Base-by-base conservation (phyloP, 495 filamentous ascomycete genomes). In the Oleoguttula mirabilis region DNA sequence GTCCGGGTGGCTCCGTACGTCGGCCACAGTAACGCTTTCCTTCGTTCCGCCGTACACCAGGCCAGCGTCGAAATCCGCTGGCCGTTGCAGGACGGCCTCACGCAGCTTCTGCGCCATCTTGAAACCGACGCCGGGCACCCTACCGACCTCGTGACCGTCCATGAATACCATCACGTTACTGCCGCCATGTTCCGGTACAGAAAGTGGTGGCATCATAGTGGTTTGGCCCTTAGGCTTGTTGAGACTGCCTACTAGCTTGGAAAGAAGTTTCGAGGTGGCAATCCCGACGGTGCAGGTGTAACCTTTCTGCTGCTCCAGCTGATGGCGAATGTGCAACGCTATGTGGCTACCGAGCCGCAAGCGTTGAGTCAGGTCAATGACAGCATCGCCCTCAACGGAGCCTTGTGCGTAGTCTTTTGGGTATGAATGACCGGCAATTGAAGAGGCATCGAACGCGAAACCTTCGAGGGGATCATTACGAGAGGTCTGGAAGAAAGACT, bases 161-260 rank as follows among this genome's bases (percentile, higher is more conserved):
- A 96, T 66, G 52, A 96, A 94, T 0, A 52, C 47, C 1, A 61
- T 62, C 21, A 84, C 67, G 50, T 78, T 80, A 53, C 65, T 68
- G 3, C 54, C 42, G 1, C 33, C 43, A 10, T 35, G 43, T 21
- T 51, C 50, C 11, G 50, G 27, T 8, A 48, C 12, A 16, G 57
- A 43, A 35, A 60, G 58, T 38, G 75, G 75, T 2, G 80, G 76
- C 4, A 92, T 60, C 2, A 96, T 73, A 4, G 82, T 81, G 0
- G 88, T 94, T 55, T 93, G 88, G 39, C 73, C 77, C 34, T 79
- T 77, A 0, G 88, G 88, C 60, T 94, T 94, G 56, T 94, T 74
- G 31, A 79, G 62, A 63, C 75, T 84, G 15, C 88, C 88, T 19
- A 77, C 83, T 21, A 96, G 65, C 56, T 96, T 96, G 22, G 82